These are phyloP conservation scores for Pseudophaeomoniella oleicola DNA, from an alignment of 2,329 filamentous ascomycete genomes.

Conservation along the genomic window DNA sequence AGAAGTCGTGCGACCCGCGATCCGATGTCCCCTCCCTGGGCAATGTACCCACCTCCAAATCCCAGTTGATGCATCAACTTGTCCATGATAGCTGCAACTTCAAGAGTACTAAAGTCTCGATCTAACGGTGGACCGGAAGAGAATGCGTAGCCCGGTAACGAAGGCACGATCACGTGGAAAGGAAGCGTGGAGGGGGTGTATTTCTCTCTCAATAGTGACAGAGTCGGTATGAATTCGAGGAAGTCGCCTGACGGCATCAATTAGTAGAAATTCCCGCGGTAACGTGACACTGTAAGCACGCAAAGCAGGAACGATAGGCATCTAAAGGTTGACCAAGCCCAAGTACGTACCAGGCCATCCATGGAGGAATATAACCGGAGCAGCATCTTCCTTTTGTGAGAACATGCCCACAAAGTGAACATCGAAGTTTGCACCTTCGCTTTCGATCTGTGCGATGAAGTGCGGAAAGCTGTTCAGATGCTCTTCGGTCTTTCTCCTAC, in stretches of 20 bases:
- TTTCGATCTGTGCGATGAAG: conserved; percentile 28
- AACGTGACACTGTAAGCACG: too few species aligned
- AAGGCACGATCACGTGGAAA: conserved; percentile 43
- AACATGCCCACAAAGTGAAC: conserved; percentile 43
- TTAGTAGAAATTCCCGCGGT: neutral
- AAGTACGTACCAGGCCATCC: conserved; percentile 39
- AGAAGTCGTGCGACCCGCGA: conserved; percentile 28
- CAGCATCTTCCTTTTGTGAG: conserved; percentile 33
- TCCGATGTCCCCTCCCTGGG: conserved; percentile 44
- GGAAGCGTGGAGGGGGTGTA: conserved; percentile 37
- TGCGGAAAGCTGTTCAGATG: conserved; percentile 37
- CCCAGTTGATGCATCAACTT: conserved; percentile 38
- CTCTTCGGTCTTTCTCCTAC: conserved; percentile 13
- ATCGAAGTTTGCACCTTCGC: conserved; percentile 19
- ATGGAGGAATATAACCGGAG: conserved; percentile 37
- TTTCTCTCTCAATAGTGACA: conserved; percentile 30
- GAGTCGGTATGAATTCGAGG: conserved; percentile 39
- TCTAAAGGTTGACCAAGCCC: too few species aligned
- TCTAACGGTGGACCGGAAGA: conserved; percentile 33
- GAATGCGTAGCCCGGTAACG: conserved; percentile 39
- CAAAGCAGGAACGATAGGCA: too few species aligned
- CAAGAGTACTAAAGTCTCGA: conserved; percentile 24
- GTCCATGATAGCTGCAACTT: conserved; percentile 32
- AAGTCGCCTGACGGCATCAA: conserved; percentile 21
- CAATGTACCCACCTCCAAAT: conserved; percentile 36